These are phyloP conservation scores for Hordeum marinum DNA, from an alignment of 176 grass and related monocot species.

Conservation along the genomic window DNA sequence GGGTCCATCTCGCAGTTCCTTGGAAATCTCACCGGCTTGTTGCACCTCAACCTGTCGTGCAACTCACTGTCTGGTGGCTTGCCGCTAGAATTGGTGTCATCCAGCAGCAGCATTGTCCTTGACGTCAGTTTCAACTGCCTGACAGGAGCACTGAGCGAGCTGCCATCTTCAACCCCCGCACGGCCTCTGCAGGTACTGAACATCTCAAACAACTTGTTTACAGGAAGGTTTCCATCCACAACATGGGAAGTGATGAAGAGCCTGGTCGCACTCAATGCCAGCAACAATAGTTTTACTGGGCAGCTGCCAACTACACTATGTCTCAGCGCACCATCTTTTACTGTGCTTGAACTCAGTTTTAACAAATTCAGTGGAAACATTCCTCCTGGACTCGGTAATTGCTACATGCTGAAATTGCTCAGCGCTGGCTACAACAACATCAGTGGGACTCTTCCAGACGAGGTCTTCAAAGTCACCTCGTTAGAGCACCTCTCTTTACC, in stretches of 20 bases:
- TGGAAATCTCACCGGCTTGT: slow-evolving; percentile 1
- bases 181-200: slow-evolving; percentile 32
- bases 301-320: not conserved
- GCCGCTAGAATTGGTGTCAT: not conserved
- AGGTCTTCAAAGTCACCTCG: not conserved
- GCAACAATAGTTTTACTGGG: slow-evolving; percentile 37
- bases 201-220: slow-evolving; percentile 41
- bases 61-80: slow-evolving; percentile 24
- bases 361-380: slow-evolving; percentile 22
- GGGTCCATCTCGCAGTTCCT: slow-evolving; percentile 30
- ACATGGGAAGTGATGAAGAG: not conserved
- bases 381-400: not conserved
- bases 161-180: not conserved
- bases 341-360: slow-evolving; percentile 2
- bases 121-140: slow-evolving; percentile 45
- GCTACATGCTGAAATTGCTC: slow-evolving; percentile 6
- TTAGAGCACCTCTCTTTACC: slow-evolving; percentile 25
- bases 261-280: slow-evolving; percentile 25
- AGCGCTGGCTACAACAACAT: slow-evolving; percentile 20
- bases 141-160: not conserved
- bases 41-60: slow-evolving; percentile 4
- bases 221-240: slow-evolving; percentile 20
- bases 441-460: not conserved
- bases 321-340: not conserved
- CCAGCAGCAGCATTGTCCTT: slow-evolving; percentile 11